Base-by-base conservation (phyloP, 192 early-diverging fungal species). In the Chytriomyces sp. region DNA sequence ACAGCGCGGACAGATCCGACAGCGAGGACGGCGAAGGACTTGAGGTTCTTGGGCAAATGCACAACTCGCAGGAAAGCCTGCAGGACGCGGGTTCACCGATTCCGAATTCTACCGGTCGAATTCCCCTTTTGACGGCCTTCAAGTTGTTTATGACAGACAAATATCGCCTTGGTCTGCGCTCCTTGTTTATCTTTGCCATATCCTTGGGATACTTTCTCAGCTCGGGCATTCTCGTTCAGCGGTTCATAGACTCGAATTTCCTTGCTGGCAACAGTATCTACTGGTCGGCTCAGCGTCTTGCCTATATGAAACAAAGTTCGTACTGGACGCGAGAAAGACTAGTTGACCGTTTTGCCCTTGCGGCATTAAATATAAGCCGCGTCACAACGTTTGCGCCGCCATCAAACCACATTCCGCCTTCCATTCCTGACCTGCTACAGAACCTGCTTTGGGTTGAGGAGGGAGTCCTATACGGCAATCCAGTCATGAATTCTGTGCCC, bases 171-270 rank as follows among this genome's bases (percentile, higher is more conserved):
- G 24, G 72, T 1, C 69, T 79, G 68, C 80, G 80, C 62, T 75
- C 64, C 57, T 18, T 24, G 13, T 6, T 81, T 16, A 59, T 85
- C 24, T 75, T 82, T 18, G 10, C 49, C 23, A 5, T 80, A 5
- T 74, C 79, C 49, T n/a, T 64, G n/a, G 78, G 63, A 5, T 81
- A 79, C 65, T 85, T 85, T 57, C 61, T 80, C 72, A 50, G 13
- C 50, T 71, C 70, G 6, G 76, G 72, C 5, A 63, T 50, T 45
- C 13, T 79, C 5, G 68, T 69, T 2, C 61, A 50, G n/a, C 13
- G 11, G 3, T 82, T 46, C 10, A 43, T 74, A 8, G 26, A 26
- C 26, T 16, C 46, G 8, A 61, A 49, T 7, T 11, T 20, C 7
- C 5, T n/a, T 5, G 50, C 60, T 10, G 78, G 61, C 4, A 45